Evolutionary conservation across 2,329 filamentous ascomycete species (phyloP), one percentile per base, ranked within the genome.

Genomic region (Lachnellula hyalina): DNA sequence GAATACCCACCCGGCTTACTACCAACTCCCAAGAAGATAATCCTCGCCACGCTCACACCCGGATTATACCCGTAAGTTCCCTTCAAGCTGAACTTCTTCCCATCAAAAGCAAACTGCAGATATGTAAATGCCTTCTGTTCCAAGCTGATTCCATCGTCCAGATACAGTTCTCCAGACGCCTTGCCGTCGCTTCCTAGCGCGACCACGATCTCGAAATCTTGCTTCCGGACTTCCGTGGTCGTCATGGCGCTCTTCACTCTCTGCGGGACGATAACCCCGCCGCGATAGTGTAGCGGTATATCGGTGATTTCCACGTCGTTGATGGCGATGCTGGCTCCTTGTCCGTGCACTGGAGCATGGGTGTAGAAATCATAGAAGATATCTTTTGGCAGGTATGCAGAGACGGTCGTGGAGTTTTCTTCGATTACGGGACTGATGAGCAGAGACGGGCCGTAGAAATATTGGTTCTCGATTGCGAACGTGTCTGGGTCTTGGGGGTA

Each of bases 91-190:
- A 88, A 75, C 53, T 72, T 71, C 35, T 80, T 79, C 2, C 76
- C 67, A 46, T 76, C 71, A 66, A 83, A 92, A 8, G 67, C 63
- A 62, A 92, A 88, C 14, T 73, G 69, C 51, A 91, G 75, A 53
- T 81, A 73, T 6, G 77, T 82, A n/a, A 76, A 81, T 1, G 63
- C 68, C 2, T 71, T 58, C 69, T 88, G 87, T 55, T 80, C 73
- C 49, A 92, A 63, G 25, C 79, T 84, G 55, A 84, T 83, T 8
- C 90, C 90, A 57, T 95, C 89, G 62, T 94, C 90, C 5, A 94
- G 72, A 68, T 92, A 94, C 54, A 94, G 74, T 50, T 77, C 75
- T 0, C 90, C 90, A 1, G 67, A 69, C 0, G 90, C 90, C 6
- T 73, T 80, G 3, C 85, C 87, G 50, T 86, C 73, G 0, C 68